phyloP scores from a whole-genome alignment of 2,329 filamentous ascomycete species.

The Phyllosticta capitalensis region DNA sequence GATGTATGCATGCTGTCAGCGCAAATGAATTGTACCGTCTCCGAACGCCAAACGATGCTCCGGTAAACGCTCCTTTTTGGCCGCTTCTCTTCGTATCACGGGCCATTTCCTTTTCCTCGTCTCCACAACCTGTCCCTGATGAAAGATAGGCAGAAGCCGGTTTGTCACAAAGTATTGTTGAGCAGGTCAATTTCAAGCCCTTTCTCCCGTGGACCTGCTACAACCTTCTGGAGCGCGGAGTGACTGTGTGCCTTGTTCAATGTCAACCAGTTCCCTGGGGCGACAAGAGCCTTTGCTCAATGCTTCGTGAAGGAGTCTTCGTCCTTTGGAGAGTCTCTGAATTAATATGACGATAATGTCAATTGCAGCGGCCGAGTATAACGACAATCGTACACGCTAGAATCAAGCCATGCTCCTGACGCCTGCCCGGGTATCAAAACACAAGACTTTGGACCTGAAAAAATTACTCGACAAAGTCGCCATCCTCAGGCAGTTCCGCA shows the following conservation, averaged over 20 bases:
- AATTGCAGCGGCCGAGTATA: not conserved
- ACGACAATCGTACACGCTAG: not conserved
- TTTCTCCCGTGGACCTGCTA: too few relatives aligned
- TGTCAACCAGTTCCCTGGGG: not conserved
- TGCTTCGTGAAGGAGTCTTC: too few relatives aligned
- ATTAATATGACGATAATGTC: not conserved
- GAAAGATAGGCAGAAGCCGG: not conserved
- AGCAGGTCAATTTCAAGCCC: not conserved
- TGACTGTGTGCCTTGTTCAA: not conserved
- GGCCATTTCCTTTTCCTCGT: not conserved
- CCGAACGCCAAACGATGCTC: not conserved
- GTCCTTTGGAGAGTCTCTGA: not conserved
- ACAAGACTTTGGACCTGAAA: not conserved
- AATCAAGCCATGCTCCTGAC: slow-evolving; percentile 4
- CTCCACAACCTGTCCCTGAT: not conserved
- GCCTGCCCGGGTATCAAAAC: slow-evolving; percentile 12
- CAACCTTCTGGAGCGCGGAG: not conserved
- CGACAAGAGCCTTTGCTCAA: too few relatives aligned
- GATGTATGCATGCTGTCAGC: not conserved
- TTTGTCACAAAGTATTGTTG: not conserved
- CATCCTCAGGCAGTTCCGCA: slow-evolving; percentile 56
- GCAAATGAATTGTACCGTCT: not conserved
- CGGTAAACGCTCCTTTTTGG: not conserved
- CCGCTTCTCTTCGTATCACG: not conserved
- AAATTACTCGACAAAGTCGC: slow-evolving; percentile 7